Evolutionary conservation across 2,329 filamentous ascomycete genomes (phyloP), one percentile per base, ranked within the genome.

Genomic region (Ophiostoma tasmaniense): DNA sequence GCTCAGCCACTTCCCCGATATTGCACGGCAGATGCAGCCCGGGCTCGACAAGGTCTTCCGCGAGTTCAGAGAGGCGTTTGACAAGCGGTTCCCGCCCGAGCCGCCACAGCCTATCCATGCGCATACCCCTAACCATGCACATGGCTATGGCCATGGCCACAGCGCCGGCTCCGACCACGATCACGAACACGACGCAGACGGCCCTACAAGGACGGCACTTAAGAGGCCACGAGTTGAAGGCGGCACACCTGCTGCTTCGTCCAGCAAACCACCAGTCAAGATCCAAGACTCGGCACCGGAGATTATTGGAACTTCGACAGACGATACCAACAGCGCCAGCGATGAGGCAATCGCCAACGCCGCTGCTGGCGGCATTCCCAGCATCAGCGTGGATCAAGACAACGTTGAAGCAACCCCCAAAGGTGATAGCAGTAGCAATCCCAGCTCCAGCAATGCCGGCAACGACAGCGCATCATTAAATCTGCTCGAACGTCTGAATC

Each of bases 1-100:
- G 17, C 83, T 99, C 59, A 91, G 91, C 73, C 88, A 93, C 74
- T 99, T 98, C 73, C 95, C 95, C 1, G 91, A 96, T 86, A 98
- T 99, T 74, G 93, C 93, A 30, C 87, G 92, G 70, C 95, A 99
- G 78, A 97, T 99, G 93, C 93, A 97, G 74, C 87, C 90, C 1
- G 95, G 95, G 0, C 80, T 99, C 42, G 94, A 99, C 75, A 89
- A 89, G 75, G 81, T 98, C 33, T 97, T 98, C 76, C 88, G 90
- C 71, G 93, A 98, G 74, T 98, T 99, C 77, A 89, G 88, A 6
- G 87, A 87, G 62, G 90, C 94, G 68, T 89, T 97, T 73, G 91
- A 96, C 73, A 93, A 91, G 75, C 92, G 92, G 6, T 79, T 96
- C 6, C 92, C 92, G 22, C 64, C 64, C 5, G 64, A 42, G n/a